Evolutionary conservation across 108 stramenopile genomes (phyloP).

Genomic region (Conticribra weissflogii): DNA sequence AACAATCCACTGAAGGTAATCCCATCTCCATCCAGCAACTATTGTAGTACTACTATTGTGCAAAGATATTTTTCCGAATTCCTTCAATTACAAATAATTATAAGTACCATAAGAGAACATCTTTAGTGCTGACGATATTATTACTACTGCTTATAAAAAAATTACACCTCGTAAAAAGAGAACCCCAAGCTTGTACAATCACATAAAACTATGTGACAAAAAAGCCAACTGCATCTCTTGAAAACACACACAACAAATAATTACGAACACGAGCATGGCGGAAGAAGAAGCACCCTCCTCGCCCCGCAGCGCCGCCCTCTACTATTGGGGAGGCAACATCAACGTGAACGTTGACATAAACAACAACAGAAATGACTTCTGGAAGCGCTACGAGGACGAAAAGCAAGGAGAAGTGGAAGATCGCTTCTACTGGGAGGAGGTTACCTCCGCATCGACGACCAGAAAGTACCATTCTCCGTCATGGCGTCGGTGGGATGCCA

Average conservation of each 20-base stretch:
- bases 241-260: background rate
- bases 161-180: no score
- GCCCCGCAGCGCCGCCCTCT: slow-evolving; percentile 20
- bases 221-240: background rate
- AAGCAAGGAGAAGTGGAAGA: slow-evolving; percentile 1
- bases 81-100: no score
- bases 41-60: no score
- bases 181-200: no score
- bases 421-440: background rate
- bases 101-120: no score
- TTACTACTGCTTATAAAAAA: background rate
- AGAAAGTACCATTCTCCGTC: no score
- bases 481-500: no score
- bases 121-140: no score
- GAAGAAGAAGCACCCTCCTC: slow-evolving; percentile 15
- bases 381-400: background rate
- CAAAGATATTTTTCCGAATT: no score
- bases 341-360: background rate
- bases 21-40: no score
- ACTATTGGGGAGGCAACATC: slow-evolving; percentile 14
- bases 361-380: background rate
- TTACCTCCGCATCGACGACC: background rate
- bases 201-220: background rate
- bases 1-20: no score
- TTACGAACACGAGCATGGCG: background rate